These are phyloP conservation scores for Aphanomyces cochlioides DNA, from an alignment of 352 stramenopile species.

Conservation along the genomic window DNA sequence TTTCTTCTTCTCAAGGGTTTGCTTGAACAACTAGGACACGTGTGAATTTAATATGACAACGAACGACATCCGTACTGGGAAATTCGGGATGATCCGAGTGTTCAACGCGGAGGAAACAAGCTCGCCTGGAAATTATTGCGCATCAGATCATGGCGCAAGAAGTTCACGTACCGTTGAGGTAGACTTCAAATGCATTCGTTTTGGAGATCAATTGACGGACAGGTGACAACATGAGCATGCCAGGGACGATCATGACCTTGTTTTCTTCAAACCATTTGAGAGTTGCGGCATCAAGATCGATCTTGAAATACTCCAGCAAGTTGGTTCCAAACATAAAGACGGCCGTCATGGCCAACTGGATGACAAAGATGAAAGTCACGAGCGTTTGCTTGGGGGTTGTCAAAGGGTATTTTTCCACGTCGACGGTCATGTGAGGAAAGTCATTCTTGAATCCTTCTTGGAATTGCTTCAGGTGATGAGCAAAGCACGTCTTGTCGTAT, in stretches of 20 bases:
- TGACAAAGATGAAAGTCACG: conserved; percentile 5
- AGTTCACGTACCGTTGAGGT: conserved; percentile 14
- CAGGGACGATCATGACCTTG: conserved; percentile 26
- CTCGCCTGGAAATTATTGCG: not conserved
- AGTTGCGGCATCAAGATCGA: not conserved
- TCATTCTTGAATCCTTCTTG: not conserved
- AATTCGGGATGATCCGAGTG: conserved; percentile 8
- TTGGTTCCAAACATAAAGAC: conserved; percentile 17
- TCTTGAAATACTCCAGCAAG: conserved; percentile 19
- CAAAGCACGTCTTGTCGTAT: conserved; percentile 29
- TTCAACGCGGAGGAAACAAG: conserved; percentile 10
- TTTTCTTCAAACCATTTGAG: conserved; percentile 25
- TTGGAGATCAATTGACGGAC: conserved; percentile 29
- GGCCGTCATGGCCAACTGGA: conserved; percentile 10
- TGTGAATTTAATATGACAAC: not conserved
- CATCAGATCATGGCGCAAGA: not conserved
- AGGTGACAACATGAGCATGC: conserved; percentile 25
- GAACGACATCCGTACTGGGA: not conserved
- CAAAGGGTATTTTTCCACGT: conserved; percentile 30
- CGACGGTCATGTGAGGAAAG: conserved; percentile 35
- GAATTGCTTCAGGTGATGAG: conserved; percentile 13
- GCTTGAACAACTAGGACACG: not conserved
- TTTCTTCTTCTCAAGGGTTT: not conserved
- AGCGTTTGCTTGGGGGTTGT: not conserved
- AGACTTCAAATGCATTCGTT: conserved; percentile 28